Conservation (phyloP, 768 basidiomycete species). For the Psilocybe sp. region DNA sequence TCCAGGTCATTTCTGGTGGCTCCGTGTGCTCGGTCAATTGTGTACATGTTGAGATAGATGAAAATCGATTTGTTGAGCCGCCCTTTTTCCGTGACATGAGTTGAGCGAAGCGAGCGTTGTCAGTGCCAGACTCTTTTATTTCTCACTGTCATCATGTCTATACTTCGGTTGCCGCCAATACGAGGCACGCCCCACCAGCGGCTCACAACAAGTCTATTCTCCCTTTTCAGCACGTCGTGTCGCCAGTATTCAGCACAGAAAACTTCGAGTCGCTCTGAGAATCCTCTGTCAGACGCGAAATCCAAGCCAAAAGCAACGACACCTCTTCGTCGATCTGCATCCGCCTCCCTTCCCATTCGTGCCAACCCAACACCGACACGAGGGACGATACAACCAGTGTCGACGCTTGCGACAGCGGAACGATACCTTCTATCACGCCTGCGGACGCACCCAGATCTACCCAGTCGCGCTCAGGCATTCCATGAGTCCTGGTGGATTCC, state of each 20-base stretch:
- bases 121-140: neutral
- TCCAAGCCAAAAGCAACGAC: constrained; percentile 82
- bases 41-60: too few relatives aligned
- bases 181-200: neutral
- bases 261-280: constrained; percentile 10
- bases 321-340: constrained; percentile 76
- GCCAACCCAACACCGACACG: constrained; percentile 84
- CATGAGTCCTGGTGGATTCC: constrained; percentile 84
- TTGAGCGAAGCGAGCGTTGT: neutral
- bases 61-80: too few relatives aligned
- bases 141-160: constrained; percentile 1
- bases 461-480: constrained; percentile 51
- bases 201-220: neutral
- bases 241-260: constrained; percentile 5
- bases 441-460: constrained; percentile 47
- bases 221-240: neutral
- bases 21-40: too few relatives aligned
- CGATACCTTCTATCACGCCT: constrained; percentile 71
- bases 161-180: neutral
- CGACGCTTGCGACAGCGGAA: constrained; percentile 86
- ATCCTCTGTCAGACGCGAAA: constrained; percentile 37
- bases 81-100: neutral
- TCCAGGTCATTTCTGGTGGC: too few relatives aligned
- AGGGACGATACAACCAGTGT: constrained; percentile 72
- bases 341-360: constrained; percentile 83